These are phyloP conservation scores for Fusarium sterilihyphosum DNA, from an alignment of 2,329 filamentous ascomycete species.

Conservation along the genomic window DNA sequence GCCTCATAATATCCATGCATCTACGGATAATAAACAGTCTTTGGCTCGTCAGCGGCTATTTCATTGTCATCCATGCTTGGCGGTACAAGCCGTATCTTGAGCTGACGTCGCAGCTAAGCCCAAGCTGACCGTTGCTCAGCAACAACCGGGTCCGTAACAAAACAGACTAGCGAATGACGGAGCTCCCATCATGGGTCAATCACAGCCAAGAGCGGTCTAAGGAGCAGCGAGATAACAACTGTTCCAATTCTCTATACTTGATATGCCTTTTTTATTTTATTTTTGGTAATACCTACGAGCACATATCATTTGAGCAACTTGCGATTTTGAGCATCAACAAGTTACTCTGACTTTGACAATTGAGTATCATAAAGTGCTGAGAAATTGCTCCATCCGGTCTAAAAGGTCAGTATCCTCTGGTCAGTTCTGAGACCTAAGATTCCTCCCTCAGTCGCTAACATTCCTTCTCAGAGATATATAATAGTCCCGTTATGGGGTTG, in stretches of 20 bases:
- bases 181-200: conserved; percentile 22
- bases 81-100: background rate
- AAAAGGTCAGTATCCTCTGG: conserved; percentile 15
- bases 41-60: background rate
- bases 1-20: background rate
- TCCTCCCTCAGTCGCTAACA: conserved; percentile 16
- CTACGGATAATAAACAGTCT: background rate
- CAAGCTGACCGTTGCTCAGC: conserved; percentile 37
- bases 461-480: conserved; percentile 6
- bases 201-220: conserved; percentile 10
- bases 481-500: conserved; percentile 57
- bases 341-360: background rate
- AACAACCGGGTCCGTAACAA: conserved; percentile 37
- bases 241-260: background rate
- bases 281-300: background rate
- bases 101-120: conserved; percentile 20
- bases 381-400: conserved; percentile 18
- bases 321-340: background rate
- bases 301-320: background rate
- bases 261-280: background rate
- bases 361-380: background rate
- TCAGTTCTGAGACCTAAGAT: conserved; percentile 10
- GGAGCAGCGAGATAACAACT: background rate
- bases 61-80: background rate
- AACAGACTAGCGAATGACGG: conserved; percentile 41